These are phyloP conservation scores for Crotalaria pallida DNA, from an alignment of 306 rosid genomes.

Conservation along the genomic window DNA sequence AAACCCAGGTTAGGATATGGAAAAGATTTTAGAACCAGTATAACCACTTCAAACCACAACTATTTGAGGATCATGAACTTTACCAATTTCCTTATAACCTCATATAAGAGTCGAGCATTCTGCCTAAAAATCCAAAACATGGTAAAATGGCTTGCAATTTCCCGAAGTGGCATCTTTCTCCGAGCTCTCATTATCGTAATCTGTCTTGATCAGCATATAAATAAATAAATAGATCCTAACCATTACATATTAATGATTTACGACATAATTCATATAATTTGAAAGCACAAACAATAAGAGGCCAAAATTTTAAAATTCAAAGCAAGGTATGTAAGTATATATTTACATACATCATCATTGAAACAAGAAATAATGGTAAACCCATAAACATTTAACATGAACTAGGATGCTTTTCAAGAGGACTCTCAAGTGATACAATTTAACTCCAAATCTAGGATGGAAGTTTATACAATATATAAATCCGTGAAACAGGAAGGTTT, in stretches of 20 bases:
- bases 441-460: not conserved
- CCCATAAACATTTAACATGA: not conserved
- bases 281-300: not conserved
- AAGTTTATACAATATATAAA: not conserved
- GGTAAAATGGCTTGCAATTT: conserved; percentile 46
- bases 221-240: not conserved
- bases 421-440: not conserved
- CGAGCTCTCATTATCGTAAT: conserved; percentile 53
- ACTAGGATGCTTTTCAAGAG: not conserved
- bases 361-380: not conserved
- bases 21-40: not conserved
- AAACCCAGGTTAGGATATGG: conserved; percentile 1
- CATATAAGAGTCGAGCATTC: conserved; percentile 41
- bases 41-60: not conserved
- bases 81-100: conserved; percentile 50
- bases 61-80: not conserved
- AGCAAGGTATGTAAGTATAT: not conserved
- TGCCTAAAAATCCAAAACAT: conserved; percentile 26
- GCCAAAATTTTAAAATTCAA: not conserved
- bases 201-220: conserved; percentile 30
- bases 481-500: not conserved
- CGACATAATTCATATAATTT: not conserved
- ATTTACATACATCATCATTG: not conserved
- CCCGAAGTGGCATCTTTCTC: conserved; percentile 59
- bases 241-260: not conserved